Base-by-base conservation (phyloP, 2,329 filamentous ascomycete genomes). In the Fusarium globosum region DNA sequence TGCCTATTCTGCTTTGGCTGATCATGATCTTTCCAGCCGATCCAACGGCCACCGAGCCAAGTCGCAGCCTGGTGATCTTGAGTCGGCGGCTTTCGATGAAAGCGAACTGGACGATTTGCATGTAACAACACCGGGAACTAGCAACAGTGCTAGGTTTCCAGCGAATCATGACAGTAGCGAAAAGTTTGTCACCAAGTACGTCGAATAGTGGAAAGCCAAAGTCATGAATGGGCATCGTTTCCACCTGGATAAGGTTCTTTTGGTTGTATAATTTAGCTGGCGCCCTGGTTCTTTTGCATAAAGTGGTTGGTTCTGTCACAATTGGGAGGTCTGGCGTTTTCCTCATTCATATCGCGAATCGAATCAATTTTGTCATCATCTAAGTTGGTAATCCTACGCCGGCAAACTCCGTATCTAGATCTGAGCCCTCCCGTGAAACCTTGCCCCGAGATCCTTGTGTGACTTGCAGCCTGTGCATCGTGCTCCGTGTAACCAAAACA, bases 31-130 rank as follows among this genome's bases (percentile, higher is more conserved):
- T 18, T 75, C 77, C 26, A 81, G 79, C 46, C 67, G 74, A 75
- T 80, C 88, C 58, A 86, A 87, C 79, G 80, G 71, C n/a, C 87
- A 88, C 77, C 84, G 86, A 28, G 82, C 82, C 56, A 86, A 87
- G 76, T 82, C 84, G 11, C 76, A 77, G 35, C 82, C 80, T 39
- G 82, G 86, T 18, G 89, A 92, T 76, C 81, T 92, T 9, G 90
- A 92, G 79, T 87, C 89, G 2, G 88, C 86, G 6, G 90, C 91
- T 75, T 92, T 92, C 76, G 90, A 92, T 73, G 91, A 92, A 83
- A 89, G 86, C 72, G 89, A 91, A 79, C 81, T 92, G 48, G 90
- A 92, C 67, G 89, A 91, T 69, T 80, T 92, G 43, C 88, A 90
- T 71, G 81, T 86, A 38, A 80, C 83, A 42, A 87, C 86, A 28